Evolutionary conservation across 2,329 filamentous ascomycete genomes (phyloP).

Genomic region (Fusarium zealandicum): DNA sequence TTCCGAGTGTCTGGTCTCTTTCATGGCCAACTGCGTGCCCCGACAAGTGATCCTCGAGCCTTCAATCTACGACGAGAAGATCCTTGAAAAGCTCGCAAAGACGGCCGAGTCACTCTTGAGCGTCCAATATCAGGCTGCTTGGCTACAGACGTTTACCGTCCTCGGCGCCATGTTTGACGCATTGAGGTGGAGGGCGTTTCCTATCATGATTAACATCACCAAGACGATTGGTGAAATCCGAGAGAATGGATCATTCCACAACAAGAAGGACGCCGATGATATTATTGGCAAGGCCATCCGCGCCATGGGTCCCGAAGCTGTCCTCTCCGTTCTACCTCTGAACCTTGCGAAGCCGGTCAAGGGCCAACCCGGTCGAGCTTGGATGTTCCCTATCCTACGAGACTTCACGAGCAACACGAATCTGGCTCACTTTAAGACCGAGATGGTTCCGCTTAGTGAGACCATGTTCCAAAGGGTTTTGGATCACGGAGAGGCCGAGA

Average conservation of each 20-base stretch:
- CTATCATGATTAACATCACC: conserved; percentile 77
- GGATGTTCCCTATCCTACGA: conserved; percentile 90
- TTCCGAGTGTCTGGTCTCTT: conserved; percentile 92
- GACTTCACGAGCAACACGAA: conserved; percentile 91
- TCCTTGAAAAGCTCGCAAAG: conserved; percentile 80
- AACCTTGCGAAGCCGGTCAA: conserved; percentile 81
- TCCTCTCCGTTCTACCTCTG: conserved; percentile 82
- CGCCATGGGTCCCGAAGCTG: conserved; percentile 87
- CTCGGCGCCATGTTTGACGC: conserved; percentile 86
- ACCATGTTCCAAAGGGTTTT: conserved; percentile 87
- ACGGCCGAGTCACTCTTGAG: conserved; percentile 77
- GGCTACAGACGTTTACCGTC: conserved; percentile 93
- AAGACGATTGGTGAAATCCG: conserved; percentile 86
- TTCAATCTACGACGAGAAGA: conserved; percentile 91
- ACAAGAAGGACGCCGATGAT: conserved; percentile 93
- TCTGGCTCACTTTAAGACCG: conserved; percentile 81
- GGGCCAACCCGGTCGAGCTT: conserved; percentile 85
- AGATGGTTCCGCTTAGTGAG: conserved; percentile 90
- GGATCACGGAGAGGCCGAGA: conserved; percentile 80
- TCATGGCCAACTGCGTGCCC: conserved; percentile 89
- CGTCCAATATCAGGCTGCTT: conserved; percentile 91
- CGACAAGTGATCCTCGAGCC: conserved; percentile 83
- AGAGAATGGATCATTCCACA: conserved; percentile 84
- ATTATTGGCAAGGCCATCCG: conserved; percentile 87
- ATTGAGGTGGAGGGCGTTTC: conserved; percentile 83